Evolutionary conservation across 768 basidiomycete species (phyloP).

Genomic region (Megacollybia marginata): DNA sequence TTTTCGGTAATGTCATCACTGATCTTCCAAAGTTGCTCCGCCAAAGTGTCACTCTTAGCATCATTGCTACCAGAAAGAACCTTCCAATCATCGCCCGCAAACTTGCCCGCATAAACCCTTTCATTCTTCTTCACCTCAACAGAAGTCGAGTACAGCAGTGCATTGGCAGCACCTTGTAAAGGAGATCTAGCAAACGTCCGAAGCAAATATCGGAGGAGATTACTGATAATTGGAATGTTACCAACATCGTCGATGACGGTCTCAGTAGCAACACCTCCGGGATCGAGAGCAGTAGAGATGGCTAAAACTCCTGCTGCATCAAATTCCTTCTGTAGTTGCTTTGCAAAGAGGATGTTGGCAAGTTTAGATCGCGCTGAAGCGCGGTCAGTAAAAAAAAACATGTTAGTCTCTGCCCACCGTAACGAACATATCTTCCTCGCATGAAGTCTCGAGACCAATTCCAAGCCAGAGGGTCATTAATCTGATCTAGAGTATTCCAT

Average conservation of each 20-base stretch:
- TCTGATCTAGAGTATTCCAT: too few species aligned
- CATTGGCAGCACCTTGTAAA: neutral
- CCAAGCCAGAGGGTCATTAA: too few species aligned
- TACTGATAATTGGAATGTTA: neutral
- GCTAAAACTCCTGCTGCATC: conserved; percentile 8
- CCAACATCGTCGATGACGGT: neutral
- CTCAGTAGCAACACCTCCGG: neutral
- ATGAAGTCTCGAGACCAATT: too few species aligned
- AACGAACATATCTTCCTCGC: too few species aligned
- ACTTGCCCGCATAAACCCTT: neutral
- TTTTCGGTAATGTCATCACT: neutral
- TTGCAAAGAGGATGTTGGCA: neutral
- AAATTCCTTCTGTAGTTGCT: neutral
- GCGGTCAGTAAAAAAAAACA: too few species aligned
- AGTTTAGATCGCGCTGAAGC: neutral
- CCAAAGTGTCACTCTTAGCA: neutral
- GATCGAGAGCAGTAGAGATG: neutral
- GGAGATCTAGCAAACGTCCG: neutral
- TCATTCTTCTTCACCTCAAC: neutral
- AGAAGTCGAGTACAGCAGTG: neutral
- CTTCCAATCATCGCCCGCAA: neutral
- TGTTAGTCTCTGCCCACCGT: too few species aligned
- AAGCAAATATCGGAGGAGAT: neutral
- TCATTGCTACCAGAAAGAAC: neutral
- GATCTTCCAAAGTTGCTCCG: neutral